Evolutionary conservation across 1,284 basidiomycete species (phyloP).

Genomic region (Moesziomyces sp.): DNA sequence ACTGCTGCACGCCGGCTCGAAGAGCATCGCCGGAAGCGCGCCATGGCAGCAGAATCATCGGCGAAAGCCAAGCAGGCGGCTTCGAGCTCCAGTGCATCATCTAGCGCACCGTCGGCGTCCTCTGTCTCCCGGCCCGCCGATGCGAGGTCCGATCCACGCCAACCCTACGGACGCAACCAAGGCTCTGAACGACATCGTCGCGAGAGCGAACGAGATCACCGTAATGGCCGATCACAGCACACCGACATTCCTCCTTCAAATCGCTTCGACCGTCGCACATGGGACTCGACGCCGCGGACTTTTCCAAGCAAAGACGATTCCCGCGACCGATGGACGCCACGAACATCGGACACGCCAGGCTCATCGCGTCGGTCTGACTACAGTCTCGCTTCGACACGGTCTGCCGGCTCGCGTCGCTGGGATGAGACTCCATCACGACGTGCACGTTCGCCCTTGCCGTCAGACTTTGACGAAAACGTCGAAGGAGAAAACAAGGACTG

Average conservation of each 20-base stretch:
- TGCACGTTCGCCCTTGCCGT: conserved; percentile 5
- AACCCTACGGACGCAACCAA: background rate
- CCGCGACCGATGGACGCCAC: conserved; percentile 21
- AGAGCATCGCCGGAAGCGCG: conserved; percentile 42
- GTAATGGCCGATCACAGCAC: background rate
- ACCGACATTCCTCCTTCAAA: conserved; percentile 7
- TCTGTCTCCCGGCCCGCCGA: no score
- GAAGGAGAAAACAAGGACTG: conserved; percentile 57
- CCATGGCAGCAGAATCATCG: conserved; percentile 16
- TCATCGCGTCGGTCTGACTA: conserved; percentile 7
- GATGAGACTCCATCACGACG: conserved; percentile 41
- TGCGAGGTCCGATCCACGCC: no score
- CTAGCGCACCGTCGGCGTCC: background rate
- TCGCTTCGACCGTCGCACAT: conserved; percentile 24
- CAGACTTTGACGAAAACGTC: conserved; percentile 74
- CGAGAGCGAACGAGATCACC: conserved; percentile 1
- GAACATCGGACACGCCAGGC: background rate
- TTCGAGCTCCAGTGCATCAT: no score
- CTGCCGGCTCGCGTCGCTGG: conserved; percentile 43
- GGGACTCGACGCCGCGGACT: conserved; percentile 50
- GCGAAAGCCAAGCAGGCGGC: conserved; percentile 12
- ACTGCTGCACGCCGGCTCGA: conserved; percentile 44
- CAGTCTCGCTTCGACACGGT: conserved; percentile 15
- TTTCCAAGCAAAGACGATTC: background rate
- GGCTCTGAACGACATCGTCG: background rate